A percentile compares a stretch with the other conserved stretches of the same genome.
Evolutionary conservation across 2,329 filamentous ascomycete species (phyloP).

Genomic region (Hortaea werneckii): DNA sequence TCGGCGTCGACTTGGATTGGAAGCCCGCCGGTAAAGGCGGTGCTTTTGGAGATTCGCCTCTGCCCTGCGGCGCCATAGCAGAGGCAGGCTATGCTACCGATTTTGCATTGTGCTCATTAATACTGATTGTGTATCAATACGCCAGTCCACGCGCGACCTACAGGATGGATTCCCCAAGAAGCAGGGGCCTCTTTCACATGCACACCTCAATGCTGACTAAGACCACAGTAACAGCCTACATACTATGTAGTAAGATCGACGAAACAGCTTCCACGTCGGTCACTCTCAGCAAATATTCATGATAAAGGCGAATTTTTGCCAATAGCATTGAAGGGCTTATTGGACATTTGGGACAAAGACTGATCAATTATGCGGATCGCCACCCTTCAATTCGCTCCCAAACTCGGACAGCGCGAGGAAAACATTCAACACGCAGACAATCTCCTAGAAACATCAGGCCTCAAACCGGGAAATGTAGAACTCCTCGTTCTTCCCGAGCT

Average conservation of each 20-base stretch:
- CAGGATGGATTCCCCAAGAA: neutral
- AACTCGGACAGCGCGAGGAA: slow-evolving; percentile 58
- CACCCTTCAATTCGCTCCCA: slow-evolving; percentile 62
- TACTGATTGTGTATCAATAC: no score
- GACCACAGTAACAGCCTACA: no score
- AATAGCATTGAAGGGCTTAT: no score
- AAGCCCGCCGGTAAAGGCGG: slow-evolving; percentile 27
- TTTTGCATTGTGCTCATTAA: no score
- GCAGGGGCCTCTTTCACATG: neutral
- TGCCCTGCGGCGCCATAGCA: slow-evolving; percentile 30
- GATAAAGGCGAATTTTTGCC: no score
- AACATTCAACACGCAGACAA: slow-evolving; percentile 60
- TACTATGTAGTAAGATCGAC: no score
- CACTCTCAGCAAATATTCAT: no score
- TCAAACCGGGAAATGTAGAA: slow-evolving; percentile 43
- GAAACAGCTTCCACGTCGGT: no score
- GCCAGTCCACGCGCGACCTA: no score
- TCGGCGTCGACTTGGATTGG: slow-evolving; percentile 39
- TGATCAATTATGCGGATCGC: slow-evolving; percentile 49
- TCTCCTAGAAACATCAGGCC: slow-evolving; percentile 43
- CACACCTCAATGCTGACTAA: neutral
- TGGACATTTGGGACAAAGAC: no score
- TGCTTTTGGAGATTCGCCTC: slow-evolving; percentile 24
- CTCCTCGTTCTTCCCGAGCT: slow-evolving; percentile 67
- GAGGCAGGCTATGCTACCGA: no score